phyloP scores from a whole-genome alignment of 352 stramenopile genomes.

The Phytophthora cactorum region DNA sequence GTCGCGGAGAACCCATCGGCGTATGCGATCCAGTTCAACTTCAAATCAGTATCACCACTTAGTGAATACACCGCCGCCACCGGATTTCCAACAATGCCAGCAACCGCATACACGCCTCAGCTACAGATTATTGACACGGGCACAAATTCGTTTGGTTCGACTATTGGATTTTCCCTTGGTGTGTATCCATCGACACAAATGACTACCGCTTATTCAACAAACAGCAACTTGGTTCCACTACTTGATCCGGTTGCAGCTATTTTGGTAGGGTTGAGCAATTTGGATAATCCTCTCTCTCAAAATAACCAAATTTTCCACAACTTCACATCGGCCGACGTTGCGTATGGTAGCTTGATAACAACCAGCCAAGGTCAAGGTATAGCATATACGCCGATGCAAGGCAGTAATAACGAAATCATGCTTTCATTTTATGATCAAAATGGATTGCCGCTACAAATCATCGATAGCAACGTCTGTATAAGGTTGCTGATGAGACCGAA shows the following conservation, averaged over 20 bases:
- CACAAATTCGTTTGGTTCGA: slow-evolving; percentile 1
- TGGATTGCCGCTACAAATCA: background rate
- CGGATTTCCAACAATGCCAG: background rate
- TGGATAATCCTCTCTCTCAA: no score
- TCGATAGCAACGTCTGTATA: slow-evolving; percentile 26
- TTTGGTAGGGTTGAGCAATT: no score
- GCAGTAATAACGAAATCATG: background rate
- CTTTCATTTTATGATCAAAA: background rate
- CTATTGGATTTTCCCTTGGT: background rate
- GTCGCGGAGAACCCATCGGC: background rate
- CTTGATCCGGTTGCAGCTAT: no score
- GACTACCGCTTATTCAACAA: no score
- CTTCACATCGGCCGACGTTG: slow-evolving; percentile 24
- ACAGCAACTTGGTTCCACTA: no score
- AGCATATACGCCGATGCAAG: background rate
- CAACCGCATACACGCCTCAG: background rate
- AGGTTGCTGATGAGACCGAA: slow-evolving; percentile 21
- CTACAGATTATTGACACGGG: background rate
- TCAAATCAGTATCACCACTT: background rate
- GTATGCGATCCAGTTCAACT: background rate
- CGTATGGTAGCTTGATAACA: slow-evolving; percentile 4
- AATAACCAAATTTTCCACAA: slow-evolving; percentile 29
- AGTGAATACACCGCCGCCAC: background rate
- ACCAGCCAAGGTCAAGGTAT: background rate
- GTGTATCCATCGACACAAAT: no score